These are phyloP conservation scores for Musa balbisiana DNA, from an alignment of 202 grass and related monocot species.

Conservation along the genomic window DNA sequence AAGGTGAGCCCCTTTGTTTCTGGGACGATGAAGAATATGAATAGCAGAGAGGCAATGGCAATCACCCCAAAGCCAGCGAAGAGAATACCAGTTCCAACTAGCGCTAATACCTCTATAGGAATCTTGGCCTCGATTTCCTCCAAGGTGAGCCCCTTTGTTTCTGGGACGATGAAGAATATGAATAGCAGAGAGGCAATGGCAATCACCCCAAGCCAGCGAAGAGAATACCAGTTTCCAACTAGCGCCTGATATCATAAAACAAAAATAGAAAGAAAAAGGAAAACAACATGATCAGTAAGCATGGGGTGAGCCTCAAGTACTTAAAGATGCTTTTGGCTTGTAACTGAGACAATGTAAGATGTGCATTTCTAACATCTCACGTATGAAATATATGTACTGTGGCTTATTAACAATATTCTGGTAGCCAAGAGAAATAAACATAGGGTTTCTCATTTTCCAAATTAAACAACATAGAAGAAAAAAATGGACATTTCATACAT, in stretches of 20 bases:
- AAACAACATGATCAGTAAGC: too few relatives aligned
- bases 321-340: too few relatives aligned
- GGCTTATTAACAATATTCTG: too few relatives aligned
- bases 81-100: conserved; percentile 73
- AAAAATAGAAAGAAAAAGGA: conserved; percentile 2
- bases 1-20: conserved; percentile 95
- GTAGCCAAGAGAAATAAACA: too few relatives aligned
- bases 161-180: conserved; percentile 74
- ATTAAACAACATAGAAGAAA: too few relatives aligned
- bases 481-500: too few relatives aligned
- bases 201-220: conserved; percentile 80
- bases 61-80: conserved; percentile 79
- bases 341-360: too few relatives aligned
- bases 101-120: conserved; percentile 37
- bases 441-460: too few relatives aligned
- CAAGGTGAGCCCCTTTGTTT: conserved; percentile 90
- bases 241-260: conserved; percentile 43
- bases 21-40: conserved; percentile 75
- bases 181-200: conserved; percentile 63
- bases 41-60: conserved; percentile 56
- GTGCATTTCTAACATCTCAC: too few relatives aligned
- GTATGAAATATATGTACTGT: too few relatives aligned
- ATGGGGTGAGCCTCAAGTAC: too few relatives aligned
- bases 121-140: conserved; percentile 86
- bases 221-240: conserved; percentile 73